Evolutionary conservation across 2,329 filamentous ascomycete genomes (phyloP).

Genomic region (Arthrocladium fulminans): DNA sequence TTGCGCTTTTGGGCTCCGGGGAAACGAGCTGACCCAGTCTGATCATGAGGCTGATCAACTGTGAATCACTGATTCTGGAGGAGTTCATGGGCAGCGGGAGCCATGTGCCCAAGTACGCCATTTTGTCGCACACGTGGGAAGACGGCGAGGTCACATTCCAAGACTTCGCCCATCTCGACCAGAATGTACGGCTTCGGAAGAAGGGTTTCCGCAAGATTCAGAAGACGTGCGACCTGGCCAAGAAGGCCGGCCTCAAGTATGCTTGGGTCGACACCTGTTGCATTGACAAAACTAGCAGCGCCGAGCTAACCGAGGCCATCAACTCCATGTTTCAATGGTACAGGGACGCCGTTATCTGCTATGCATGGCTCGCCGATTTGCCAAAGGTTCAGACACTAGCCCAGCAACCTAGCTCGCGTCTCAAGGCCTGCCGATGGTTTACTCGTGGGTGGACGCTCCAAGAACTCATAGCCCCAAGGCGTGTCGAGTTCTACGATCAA

Average conservation of each 20-base stretch:
- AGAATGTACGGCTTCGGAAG: neutral
- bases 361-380: conserved; percentile 18
- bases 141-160: conserved; percentile 14
- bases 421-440: conserved; percentile 11
- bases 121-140: conserved; percentile 29
- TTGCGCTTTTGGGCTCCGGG: no score
- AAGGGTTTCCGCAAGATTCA: conserved; percentile 3
- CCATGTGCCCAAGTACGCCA: conserved; percentile 22
- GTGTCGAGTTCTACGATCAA: conserved; percentile 24
- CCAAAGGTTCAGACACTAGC: no score
- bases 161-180: neutral
- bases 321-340: conserved; percentile 24
- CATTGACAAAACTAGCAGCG: conserved; percentile 20
- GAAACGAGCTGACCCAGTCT: no score
- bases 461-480: conserved; percentile 13
- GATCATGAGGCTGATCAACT: neutral
- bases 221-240: neutral
- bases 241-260: conserved; percentile 7
- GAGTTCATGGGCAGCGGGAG: neutral
- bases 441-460: conserved; percentile 16
- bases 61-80: neutral
- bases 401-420: conserved; percentile 5
- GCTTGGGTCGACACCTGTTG: conserved; percentile 15
- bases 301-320: conserved; percentile 20
- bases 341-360: conserved; percentile 15